These are phyloP conservation scores for Aspergillus heteromorphus DNA, from an alignment of 495 filamentous ascomycete genomes.

Conservation along the genomic window DNA sequence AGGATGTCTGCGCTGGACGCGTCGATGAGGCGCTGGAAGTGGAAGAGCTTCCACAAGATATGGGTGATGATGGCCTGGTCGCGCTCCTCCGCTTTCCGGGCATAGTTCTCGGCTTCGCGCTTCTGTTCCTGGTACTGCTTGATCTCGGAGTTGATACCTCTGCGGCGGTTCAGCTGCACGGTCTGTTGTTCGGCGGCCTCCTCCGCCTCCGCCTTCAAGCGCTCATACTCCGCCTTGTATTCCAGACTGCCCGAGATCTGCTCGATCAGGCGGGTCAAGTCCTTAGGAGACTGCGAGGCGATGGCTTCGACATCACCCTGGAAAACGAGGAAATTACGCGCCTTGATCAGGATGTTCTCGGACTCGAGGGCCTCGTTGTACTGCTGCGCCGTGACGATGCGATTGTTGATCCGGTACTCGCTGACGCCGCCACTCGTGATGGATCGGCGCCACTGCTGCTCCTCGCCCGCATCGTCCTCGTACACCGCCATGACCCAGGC, in stretches of 20 bases:
- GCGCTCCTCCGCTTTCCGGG: slow-evolving; percentile 78
- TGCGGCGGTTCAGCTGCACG: slow-evolving; percentile 77
- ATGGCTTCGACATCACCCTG: slow-evolving; percentile 99
- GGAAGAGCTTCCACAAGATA: slow-evolving; percentile 93
- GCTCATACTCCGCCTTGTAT: slow-evolving; percentile 92
- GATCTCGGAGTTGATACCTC: slow-evolving; percentile 96
- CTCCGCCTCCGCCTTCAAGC: slow-evolving; percentile 75
- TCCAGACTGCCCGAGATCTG: slow-evolving; percentile 96
- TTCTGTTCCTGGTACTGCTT: slow-evolving; percentile 98
- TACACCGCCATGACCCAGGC: slow-evolving; percentile 99
- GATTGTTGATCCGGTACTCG: slow-evolving; percentile 96
- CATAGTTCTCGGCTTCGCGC: slow-evolving; percentile 87
- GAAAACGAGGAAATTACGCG: slow-evolving; percentile 96
- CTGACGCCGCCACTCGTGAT: slow-evolving; percentile 85
- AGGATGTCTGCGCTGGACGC: slow-evolving; percentile 86
- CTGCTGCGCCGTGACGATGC: slow-evolving; percentile 77
- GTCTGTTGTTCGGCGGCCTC: slow-evolving; percentile 83
- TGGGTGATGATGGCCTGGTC: slow-evolving; percentile 92
- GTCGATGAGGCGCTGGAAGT: slow-evolving; percentile 90
- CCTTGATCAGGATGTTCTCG: slow-evolving; percentile 96
- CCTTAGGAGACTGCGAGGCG: slow-evolving; percentile 84
- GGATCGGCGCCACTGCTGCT: slow-evolving; percentile 90
- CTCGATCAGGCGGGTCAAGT: slow-evolving; percentile 92
- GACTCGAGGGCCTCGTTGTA: slow-evolving; percentile 91
- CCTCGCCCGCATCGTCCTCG: slow-evolving; percentile 93